These are phyloP conservation scores for Trichoderma sp. DNA, from an alignment of 2,329 filamentous ascomycete species.

Conservation along the genomic window DNA sequence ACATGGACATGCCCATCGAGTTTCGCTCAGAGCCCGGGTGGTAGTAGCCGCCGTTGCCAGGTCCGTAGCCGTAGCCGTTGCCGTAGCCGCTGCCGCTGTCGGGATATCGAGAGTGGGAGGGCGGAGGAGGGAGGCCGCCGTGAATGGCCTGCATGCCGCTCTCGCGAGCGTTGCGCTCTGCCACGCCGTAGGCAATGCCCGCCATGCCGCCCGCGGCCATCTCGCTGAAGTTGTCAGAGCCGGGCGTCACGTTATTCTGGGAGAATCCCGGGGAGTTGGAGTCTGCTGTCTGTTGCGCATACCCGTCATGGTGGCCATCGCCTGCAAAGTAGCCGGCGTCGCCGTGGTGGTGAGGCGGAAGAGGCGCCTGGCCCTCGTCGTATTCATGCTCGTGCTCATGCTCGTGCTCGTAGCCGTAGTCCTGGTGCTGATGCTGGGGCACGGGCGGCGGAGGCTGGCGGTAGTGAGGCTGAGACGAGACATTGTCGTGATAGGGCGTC, in stretches of 20 bases:
- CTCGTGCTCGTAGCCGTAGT: constrained; percentile 17
- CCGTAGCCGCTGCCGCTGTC: background rate
- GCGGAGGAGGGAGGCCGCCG: constrained; percentile 43
- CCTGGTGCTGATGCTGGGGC: constrained; percentile 15
- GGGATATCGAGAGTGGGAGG: constrained; percentile 38
- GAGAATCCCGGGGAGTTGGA: constrained; percentile 11
- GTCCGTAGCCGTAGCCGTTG: background rate
- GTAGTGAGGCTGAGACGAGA: constrained; percentile 25
- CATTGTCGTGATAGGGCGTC: constrained; percentile 34
- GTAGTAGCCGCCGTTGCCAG: constrained; percentile 4
- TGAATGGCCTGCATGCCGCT: constrained; percentile 65
- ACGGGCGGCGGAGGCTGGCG: constrained; percentile 1
- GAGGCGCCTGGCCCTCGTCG: background rate
- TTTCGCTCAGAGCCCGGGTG: constrained; percentile 29
- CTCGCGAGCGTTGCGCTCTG: constrained; percentile 64
- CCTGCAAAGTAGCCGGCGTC: background rate
- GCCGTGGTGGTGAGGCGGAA: background rate
- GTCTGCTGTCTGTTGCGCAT: constrained; percentile 6
- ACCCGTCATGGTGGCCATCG: constrained; percentile 16
- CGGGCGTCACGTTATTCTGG: constrained; percentile 54
- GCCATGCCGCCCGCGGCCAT: constrained; percentile 66
- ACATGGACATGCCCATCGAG: constrained; percentile 34
- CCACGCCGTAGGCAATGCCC: constrained; percentile 66
- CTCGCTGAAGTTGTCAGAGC: constrained; percentile 67
- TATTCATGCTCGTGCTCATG: constrained; percentile 18